A percentile compares a stretch with the other conserved stretches of the same genome.
Evolutionary conservation across 2,329 filamentous ascomycete species (phyloP).

Genomic region (Fusarium verrucosum): DNA sequence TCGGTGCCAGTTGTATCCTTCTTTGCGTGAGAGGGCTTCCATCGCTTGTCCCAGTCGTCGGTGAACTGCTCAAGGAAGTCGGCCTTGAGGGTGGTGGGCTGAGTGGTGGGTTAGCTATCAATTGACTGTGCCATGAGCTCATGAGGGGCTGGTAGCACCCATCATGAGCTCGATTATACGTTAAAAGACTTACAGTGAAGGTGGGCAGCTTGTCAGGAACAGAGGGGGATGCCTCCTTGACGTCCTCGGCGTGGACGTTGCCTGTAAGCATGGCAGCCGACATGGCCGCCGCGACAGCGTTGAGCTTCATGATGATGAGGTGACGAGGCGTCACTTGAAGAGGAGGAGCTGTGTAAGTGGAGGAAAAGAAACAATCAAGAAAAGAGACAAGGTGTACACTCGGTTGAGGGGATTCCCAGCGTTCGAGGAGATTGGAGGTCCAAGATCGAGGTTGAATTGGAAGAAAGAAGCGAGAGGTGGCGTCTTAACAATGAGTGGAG

Average conservation of each 20-base stretch:
- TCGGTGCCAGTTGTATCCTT: slow-evolving; percentile 81
- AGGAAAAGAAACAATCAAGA: slow-evolving; percentile 7
- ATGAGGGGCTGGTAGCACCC: neutral
- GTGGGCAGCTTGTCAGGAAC: slow-evolving; percentile 73
- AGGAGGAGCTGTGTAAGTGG: slow-evolving; percentile 37
- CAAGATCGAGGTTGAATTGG: slow-evolving; percentile 44
- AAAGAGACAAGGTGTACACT: slow-evolving; percentile 5
- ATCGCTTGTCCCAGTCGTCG: slow-evolving; percentile 91
- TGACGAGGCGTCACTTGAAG: slow-evolving; percentile 51
- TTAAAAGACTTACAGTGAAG: slow-evolving; percentile 78
- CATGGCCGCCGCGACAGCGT: slow-evolving; percentile 78
- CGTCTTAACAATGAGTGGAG: slow-evolving; percentile 44
- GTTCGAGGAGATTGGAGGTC: slow-evolving; percentile 44
- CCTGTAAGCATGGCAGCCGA: slow-evolving; percentile 77
- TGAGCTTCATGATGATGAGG: slow-evolving; percentile 86
- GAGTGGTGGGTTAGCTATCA: slow-evolving; percentile 42
- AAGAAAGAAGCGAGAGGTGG: slow-evolving; percentile 36
- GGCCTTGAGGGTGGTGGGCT: slow-evolving; percentile 90
- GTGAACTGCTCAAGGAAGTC: slow-evolving; percentile 99
- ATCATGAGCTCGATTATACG: slow-evolving; percentile 1
- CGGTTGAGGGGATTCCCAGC: slow-evolving; percentile 36
- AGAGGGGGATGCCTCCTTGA: slow-evolving; percentile 58
- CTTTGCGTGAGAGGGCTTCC: slow-evolving; percentile 96
- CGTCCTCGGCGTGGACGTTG: slow-evolving; percentile 74
- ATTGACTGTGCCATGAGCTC: slow-evolving; percentile 13